Conservation (phyloP, 805 yeast genomes). For the Trichomonascus vanleenenianus region DNA sequence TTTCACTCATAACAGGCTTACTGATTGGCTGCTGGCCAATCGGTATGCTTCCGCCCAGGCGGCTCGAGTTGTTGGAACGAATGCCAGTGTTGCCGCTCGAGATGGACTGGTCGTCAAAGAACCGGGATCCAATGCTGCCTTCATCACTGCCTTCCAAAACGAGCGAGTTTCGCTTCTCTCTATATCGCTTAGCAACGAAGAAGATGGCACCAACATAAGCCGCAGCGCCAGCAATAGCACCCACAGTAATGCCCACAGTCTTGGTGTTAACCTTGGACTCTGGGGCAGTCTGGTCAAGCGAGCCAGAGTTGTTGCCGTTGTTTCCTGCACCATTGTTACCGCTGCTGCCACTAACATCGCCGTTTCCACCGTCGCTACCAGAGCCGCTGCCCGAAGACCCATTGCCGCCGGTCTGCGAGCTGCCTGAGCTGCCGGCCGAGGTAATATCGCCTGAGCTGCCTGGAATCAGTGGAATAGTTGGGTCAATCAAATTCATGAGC, state of each 20-base stretch:
- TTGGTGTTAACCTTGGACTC: constrained; percentile 31
- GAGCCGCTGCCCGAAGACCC: constrained; percentile 8
- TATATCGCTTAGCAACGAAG: constrained; percentile 44
- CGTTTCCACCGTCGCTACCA: background rate
- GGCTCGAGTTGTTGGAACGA: no score
- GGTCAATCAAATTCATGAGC: constrained; percentile 66
- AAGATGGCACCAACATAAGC: constrained; percentile 56
- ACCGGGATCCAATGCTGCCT: constrained; percentile 7
- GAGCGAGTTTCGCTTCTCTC: constrained; percentile 16
- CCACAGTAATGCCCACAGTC: constrained; percentile 73
- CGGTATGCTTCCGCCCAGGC: constrained; percentile 10
- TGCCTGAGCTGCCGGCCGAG: constrained; percentile 11
- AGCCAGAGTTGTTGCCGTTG: constrained; percentile 19
- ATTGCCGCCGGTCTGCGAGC: constrained; percentile 19
- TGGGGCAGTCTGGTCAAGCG: constrained; percentile 26
- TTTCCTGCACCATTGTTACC: constrained; percentile 9
- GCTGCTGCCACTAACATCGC: constrained; percentile 1
- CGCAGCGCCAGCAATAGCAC: constrained; percentile 71
- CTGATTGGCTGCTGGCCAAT: constrained; percentile 27
- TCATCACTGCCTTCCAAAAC: constrained; percentile 12
- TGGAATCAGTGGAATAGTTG: constrained; percentile 43
- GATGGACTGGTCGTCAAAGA: constrained; percentile 18
- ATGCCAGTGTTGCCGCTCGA: constrained; percentile 11
- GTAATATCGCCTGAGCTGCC: constrained; percentile 9
- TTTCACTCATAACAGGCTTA: constrained; percentile 33